phyloP scores from a whole-genome alignment of 1,284 basidiomycete genomes.

The Sanghuangporus baumii region DNA sequence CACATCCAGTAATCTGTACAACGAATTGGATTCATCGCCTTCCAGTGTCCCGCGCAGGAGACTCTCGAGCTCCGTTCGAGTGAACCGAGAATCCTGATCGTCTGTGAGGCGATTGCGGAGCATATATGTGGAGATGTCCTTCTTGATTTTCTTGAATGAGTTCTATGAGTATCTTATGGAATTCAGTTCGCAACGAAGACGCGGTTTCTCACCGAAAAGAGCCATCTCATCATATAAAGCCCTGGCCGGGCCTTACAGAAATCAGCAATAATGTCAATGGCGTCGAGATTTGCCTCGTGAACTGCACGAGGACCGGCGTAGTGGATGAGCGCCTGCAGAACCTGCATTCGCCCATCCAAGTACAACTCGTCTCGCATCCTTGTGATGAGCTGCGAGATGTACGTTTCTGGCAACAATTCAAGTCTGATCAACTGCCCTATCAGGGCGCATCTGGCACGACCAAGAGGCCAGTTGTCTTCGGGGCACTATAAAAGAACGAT shows the following conservation, averaged over 20 bases:
- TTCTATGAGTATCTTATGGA: neutral
- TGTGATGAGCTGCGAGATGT: neutral
- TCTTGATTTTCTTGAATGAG: neutral
- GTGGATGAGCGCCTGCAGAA: neutral
- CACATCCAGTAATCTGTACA: neutral
- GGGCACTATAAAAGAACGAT: neutral
- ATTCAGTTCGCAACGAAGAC: neutral
- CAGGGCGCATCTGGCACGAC: neutral
- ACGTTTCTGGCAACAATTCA: neutral
- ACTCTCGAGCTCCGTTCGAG: neutral
- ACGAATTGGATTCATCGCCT: neutral
- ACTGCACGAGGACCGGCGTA: neutral
- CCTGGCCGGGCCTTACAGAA: neutral
- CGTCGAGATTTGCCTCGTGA: neutral
- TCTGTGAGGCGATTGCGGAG: neutral
- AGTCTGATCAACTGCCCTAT: neutral
- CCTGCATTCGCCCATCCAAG: neutral
- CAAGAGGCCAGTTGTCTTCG: neutral
- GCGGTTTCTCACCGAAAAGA: neutral
- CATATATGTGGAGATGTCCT: neutral
- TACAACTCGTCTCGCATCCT: neutral
- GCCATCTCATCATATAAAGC: neutral
- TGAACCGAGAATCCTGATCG: neutral
- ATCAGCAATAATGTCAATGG: neutral
- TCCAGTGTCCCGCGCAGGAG: neutral